Percentiles rank a stretch among this genome's conserved stretches.
These are phyloP conservation scores for Malus hybrid DNA, from an alignment of 331 rosid genomes.

Conservation along the genomic window DNA sequence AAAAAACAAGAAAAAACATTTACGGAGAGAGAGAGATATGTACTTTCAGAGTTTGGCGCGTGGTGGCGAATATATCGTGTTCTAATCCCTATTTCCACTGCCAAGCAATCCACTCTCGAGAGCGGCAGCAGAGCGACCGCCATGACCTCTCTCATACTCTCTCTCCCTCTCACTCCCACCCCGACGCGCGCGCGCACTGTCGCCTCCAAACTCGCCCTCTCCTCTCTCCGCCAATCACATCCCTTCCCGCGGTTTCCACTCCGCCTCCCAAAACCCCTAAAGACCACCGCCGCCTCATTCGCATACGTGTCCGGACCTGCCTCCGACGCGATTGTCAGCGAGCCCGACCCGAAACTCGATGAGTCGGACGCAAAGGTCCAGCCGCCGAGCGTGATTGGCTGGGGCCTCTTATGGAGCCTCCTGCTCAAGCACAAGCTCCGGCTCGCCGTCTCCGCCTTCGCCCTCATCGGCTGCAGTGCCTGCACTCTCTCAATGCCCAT, in stretches of 20 bases:
- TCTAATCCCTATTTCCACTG: background rate
- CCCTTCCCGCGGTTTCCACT: slow-evolving; percentile 26
- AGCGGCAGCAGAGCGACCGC: background rate
- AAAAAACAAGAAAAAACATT: too few species aligned
- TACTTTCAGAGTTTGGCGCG: background rate
- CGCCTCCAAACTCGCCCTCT: slow-evolving; percentile 11
- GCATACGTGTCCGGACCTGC: slow-evolving; percentile 79
- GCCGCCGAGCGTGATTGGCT: slow-evolving; percentile 31
- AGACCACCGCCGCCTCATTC: slow-evolving; percentile 16
- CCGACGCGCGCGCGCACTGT: slow-evolving; percentile 8
- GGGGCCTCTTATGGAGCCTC: slow-evolving; percentile 57
- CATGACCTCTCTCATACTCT: slow-evolving; percentile 35
- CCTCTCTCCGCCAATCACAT: slow-evolving; percentile 17
- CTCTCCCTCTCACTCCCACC: slow-evolving; percentile 8
- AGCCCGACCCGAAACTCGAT: slow-evolving; percentile 39
- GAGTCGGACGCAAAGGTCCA: slow-evolving; percentile 13
- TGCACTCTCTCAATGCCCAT: slow-evolving; percentile 96
- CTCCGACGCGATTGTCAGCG: slow-evolving; percentile 56
- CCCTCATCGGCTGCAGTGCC: slow-evolving; percentile 66
- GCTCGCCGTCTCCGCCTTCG: slow-evolving; percentile 32
- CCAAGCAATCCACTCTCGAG: background rate
- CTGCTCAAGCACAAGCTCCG: slow-evolving; percentile 56
- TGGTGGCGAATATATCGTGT: background rate
- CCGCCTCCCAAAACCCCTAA: background rate
- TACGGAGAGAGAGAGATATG: background rate